Conservation (phyloP, 106 monocot species). For the Dioscorea dumetorum region DNA sequence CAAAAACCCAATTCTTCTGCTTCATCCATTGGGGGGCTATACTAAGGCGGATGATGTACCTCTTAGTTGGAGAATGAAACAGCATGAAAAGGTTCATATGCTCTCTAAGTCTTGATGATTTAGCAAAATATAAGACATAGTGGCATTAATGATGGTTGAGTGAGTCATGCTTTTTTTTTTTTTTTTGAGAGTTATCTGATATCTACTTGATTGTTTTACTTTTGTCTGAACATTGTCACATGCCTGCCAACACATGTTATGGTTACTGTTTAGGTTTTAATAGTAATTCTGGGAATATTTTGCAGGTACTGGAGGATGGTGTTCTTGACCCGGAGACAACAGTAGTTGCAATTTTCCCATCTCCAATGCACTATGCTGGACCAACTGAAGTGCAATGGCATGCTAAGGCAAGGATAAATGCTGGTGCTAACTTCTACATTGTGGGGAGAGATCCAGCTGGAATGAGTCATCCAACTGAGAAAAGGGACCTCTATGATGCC, state of each 20-base stretch:
- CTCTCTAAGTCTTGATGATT: no score
- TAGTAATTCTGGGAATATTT: neutral
- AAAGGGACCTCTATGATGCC: conserved; percentile 88
- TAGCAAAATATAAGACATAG: no score
- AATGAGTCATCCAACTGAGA: conserved; percentile 75
- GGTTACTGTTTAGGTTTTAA: no score
- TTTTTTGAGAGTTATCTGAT: no score
- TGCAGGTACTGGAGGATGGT: conserved; percentile 87
- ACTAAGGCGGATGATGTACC: conserved; percentile 46
- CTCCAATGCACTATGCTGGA: conserved; percentile 96
- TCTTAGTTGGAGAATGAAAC: conserved; percentile 35
- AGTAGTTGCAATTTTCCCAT: conserved; percentile 87
- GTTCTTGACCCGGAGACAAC: conserved; percentile 89
- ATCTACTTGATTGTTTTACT: no score
- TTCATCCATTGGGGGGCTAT: conserved; percentile 36
- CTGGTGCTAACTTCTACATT: conserved; percentile 95
- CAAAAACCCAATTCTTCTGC: conserved; percentile 31
- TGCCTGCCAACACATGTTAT: no score
- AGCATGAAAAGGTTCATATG: conserved; percentile 31
- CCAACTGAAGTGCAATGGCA: conserved; percentile 99
- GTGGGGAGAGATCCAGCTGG: conserved; percentile 97
- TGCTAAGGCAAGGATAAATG: conserved; percentile 87
- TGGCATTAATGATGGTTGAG: no score
- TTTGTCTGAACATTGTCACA: no score
- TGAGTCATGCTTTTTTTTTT: no score